Base-by-base conservation (phyloP, 225 moss, liverwort and hornwort species). In the Physcomitrium patens region DNA sequence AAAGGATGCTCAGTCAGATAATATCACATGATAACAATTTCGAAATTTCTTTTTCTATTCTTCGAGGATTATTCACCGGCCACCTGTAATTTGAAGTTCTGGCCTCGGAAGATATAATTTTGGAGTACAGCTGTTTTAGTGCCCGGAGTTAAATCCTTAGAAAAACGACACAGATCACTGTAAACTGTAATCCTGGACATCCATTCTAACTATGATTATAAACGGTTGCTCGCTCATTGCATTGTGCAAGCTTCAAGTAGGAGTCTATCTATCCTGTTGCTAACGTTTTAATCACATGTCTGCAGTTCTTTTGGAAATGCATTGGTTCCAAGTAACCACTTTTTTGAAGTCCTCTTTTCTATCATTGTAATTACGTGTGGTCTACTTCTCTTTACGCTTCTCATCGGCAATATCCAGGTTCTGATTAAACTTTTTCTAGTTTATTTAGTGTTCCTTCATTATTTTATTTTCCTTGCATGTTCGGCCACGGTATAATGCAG, bases 241-340 rank as follows among this genome's bases (percentile, higher is more conserved):
- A 59, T 27, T 43, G 16, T n/a, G 2, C 15, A 9, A 9, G 12
- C 42, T 59, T 24, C 45, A 46, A 59, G 2, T 7, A 37, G 7
- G 46, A 59, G n/a, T 7, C 3, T 26, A 73, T 51, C 26, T 20
- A 19, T 12, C 9, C 51, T 63, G 37, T n/a, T 20, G 28, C 37
- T 73, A 28, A 72, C 12, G 31, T 41, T 37, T 10, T 5, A 50
- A 16, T 63, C 12, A 28, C 27, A 2, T 69, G 70, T 86, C 85
- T 66, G 78, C 89, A 92, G 89, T 69, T 87, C 89, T 10, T 92
- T 92, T 70, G 93, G 91, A 19, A 93, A 93, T 78, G 89, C 91
- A 19, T 73, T 93, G n/a, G 71, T 71, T 67, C 93, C 93, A n/a
- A 89, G 82, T 66, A 61, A 93, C 68, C 83, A 91, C 58, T 73